These are phyloP conservation scores for Phlegmacium glaucopus DNA, from an alignment of 768 basidiomycete genomes.

Conservation along the genomic window DNA sequence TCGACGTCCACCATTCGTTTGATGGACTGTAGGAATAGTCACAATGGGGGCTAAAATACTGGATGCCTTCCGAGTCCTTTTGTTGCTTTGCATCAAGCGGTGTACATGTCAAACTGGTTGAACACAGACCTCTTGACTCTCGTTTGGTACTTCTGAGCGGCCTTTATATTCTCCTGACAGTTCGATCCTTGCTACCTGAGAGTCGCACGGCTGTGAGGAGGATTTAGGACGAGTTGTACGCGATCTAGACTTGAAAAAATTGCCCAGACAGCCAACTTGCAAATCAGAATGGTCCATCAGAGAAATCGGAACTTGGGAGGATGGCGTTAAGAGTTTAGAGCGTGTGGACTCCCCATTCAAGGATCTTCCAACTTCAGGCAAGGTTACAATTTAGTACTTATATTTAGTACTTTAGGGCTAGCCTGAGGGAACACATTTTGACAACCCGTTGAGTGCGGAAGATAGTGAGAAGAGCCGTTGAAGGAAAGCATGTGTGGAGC, in stretches of 20 bases:
- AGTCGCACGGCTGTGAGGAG: too few species aligned
- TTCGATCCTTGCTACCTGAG: too few species aligned
- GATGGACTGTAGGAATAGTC: constrained; percentile 35
- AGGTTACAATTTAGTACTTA: too few species aligned
- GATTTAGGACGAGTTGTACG: background rate
- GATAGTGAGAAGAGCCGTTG: too few species aligned
- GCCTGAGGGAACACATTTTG: too few species aligned
- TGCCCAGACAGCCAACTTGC: constrained; percentile 34
- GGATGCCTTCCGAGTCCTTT: constrained; percentile 15
- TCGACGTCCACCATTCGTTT: constrained; percentile 20
- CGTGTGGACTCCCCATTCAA: constrained; percentile 3
- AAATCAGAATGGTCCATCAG: constrained; percentile 20
- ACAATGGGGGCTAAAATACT: constrained; percentile 39
- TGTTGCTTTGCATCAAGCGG: too few species aligned
- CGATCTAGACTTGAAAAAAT: constrained; percentile 22
- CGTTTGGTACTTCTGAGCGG: too few species aligned
- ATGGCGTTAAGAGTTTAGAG: background rate
- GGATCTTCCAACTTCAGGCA: too few species aligned
- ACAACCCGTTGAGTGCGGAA: constrained; percentile 13
- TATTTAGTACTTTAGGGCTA: too few species aligned
- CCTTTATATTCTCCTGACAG: too few species aligned
- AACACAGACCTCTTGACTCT: too few species aligned
- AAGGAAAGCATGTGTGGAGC: background rate
- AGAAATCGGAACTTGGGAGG: constrained; percentile 5
- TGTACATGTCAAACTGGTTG: too few species aligned